Percentiles rank a stretch among this genome's conserved stretches.
phyloP scores from a whole-genome alignment of 345 rosid genomes.

The Trapa bicornis region DNA sequence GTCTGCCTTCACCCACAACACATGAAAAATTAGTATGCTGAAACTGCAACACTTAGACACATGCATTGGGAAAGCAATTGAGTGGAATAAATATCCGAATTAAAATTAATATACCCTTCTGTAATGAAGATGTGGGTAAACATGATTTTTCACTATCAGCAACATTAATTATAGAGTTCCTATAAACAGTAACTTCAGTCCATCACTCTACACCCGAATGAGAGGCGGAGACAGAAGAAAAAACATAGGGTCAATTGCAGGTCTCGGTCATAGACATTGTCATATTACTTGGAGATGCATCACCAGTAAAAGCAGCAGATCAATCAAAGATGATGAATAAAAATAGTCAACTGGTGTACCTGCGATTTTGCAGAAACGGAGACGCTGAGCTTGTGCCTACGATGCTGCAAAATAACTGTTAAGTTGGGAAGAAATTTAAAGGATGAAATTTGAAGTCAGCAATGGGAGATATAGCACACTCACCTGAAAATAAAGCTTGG shows the following conservation, averaged over 20 bases:
- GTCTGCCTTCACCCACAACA: slow-evolving; percentile 68
- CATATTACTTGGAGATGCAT: no score
- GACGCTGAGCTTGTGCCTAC: background rate
- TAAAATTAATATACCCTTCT: no score
- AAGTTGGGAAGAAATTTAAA: background rate
- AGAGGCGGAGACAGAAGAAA: no score
- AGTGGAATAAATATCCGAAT: background rate
- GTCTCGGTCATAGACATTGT: no score
- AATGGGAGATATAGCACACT: background rate
- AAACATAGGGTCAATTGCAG: no score
- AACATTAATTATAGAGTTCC: no score
- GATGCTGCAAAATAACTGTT: background rate
- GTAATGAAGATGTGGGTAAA: no score
- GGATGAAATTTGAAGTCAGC: background rate
- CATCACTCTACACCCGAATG: no score
- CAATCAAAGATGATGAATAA: background rate
- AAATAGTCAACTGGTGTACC: background rate
- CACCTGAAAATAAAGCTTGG: slow-evolving; percentile 1
- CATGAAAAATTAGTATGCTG: background rate
- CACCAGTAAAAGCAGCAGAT: background rate
- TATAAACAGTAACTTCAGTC: no score
- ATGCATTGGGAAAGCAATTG: background rate
- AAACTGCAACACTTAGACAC: background rate
- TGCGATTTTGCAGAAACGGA: background rate
- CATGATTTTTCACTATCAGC: no score